Evolutionary conservation across 192 early-diverging fungal species (phyloP), one percentile per base, ranked within the genome.

Genomic region (Phycomyces nitens): DNA sequence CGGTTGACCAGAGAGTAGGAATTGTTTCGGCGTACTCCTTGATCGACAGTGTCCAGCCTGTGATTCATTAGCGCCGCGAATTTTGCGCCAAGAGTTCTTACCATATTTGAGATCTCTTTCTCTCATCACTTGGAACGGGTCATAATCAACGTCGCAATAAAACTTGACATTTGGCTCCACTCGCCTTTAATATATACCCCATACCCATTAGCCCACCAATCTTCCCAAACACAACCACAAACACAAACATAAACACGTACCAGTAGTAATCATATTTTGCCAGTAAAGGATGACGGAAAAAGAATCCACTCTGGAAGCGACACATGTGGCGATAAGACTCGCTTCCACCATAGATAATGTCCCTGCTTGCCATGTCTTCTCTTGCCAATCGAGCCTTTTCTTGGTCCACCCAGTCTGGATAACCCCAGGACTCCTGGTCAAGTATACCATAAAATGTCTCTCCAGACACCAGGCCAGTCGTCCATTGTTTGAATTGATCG

Each of bases 261-360:
- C 92, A 94, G 79, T 92, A 94, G 70, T 86, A 94, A 62, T 93
- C 89, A 47, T 84, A 85, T 23, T 87, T 70, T 15, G 72, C 52
- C 41, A 88, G 68, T 21, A 89, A 69, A 20, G 85, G 85, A 63
- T 92, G 92, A 18, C 81, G 78, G 69, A 77, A 87, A 60, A 94
- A 88, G 63, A 87, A 92, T 21, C 92, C 92, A 18, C 86, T 87
- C 70, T 88, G 77, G 66, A 81, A 89, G 50, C 77, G 73, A 62
- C 89, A 90, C 89, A 90, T 90, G 59, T 88, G 84, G 12, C 84
- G 73, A 67, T 90, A 90, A 60, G 83, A 81, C 70, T 86, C 80
- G 58, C 74, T 82, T 44, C 73, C 72, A 50, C 87, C 87, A 72
- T 90, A 88, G 18, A 84, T 75, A 60, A 86, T 78, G 47, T 62